Percentiles rank a stretch among this genome's conserved stretches.
These are phyloP conservation scores for Aspergillus floridensis DNA, from an alignment of 2,329 filamentous ascomycete genomes.

Conservation along the genomic window DNA sequence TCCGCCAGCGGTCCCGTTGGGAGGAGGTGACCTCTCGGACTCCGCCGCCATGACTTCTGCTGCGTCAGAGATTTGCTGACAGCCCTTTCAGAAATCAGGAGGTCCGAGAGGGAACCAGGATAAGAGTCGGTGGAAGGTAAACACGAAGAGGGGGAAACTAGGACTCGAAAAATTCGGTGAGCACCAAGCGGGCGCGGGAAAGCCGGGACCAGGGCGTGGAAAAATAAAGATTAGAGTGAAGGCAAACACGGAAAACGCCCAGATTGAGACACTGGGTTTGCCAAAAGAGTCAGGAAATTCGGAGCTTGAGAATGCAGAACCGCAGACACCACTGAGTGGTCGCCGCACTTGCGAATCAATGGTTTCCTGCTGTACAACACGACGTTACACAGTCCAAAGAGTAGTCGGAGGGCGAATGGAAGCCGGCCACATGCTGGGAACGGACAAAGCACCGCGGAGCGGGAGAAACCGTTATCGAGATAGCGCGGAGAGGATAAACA, in stretches of 20 bases:
- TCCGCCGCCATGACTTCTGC: constrained; percentile 35
- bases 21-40: constrained; percentile 38
- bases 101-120: constrained; percentile 34
- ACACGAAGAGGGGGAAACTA: constrained; percentile 8
- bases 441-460: constrained; percentile 11
- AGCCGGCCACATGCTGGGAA: constrained; percentile 37
- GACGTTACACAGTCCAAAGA: constrained; percentile 35
- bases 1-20: constrained; percentile 31
- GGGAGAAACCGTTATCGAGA: constrained; percentile 1
- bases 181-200: constrained; percentile 12
- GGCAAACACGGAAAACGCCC: constrained; percentile 12
- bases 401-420: constrained; percentile 31
- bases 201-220: constrained; percentile 9
- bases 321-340: constrained; percentile 14
- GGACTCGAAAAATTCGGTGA: constrained; percentile 13
- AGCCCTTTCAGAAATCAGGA: constrained; percentile 34
- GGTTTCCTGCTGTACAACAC: constrained; percentile 28
- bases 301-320: constrained; percentile 11
- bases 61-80: constrained; percentile 28
- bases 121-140: constrained; percentile 6
- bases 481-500: background rate
- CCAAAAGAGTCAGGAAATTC: constrained; percentile 17
- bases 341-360: constrained; percentile 14
- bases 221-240: constrained; percentile 5
- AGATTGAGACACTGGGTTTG: background rate